Base-by-base conservation (phyloP, 2,329 filamentous ascomycete genomes). In the Piedraia hortae region DNA sequence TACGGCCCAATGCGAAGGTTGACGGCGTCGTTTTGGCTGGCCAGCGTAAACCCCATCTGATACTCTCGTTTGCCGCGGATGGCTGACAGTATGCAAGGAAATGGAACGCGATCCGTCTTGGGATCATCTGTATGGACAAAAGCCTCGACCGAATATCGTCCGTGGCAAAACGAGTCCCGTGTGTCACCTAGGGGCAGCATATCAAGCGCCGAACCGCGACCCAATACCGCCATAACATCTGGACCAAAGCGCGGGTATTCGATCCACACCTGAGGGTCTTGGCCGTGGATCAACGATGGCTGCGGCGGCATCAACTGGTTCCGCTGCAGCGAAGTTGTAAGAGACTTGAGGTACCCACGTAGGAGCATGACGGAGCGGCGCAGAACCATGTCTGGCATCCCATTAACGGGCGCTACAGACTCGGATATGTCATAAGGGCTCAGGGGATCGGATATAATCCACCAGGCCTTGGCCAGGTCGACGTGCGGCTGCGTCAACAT, bases 391-490 rank as follows among this genome's bases (percentile, higher is more conserved):
- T 31, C 28, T 4, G 21, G 10, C 6, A 19, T 20, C 8, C 23
- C 23, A 7, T 11, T 23, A 4, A 26, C 24, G 13, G 14, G 16
- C 12, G 23, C 24, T 14, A 21, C 28, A 4, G 26, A 25, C 10
- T 30, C 33, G 11, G 25, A 14, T 10, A 18, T 21, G 19, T 30
- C 25, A 14, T 35, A 33, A 4, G 21, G 4, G 11, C 33, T 28
- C 10, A 55, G 29, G 8, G 51, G 39, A 25, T 54, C 46, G 4
- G 39, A 41, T 4, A 53, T 26, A n/a, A 90, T 62, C 78, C 80
- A 91, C 42, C 74, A 70, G 1, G 67, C 58, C 42, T 90, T 91
- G 12, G 74, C 68, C 22, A 91, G 51, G 42, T 90, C 75, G 2
- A 82, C 59, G 35, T 88, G 78, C 1, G 75, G 69, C 44, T 90